phyloP scores from a whole-genome alignment of 345 rosid genomes.

The Erodium maritimum region DNA sequence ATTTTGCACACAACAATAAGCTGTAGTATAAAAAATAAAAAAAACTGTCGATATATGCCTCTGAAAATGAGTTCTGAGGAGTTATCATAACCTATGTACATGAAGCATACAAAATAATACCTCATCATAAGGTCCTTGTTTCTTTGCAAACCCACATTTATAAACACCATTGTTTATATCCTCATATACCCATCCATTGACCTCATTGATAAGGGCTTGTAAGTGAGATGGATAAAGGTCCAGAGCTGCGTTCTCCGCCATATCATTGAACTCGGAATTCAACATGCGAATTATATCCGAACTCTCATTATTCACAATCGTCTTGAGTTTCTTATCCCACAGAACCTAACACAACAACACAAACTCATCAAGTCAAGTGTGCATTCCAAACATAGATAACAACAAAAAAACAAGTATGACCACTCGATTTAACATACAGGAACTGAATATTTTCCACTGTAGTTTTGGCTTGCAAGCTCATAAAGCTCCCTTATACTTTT shows the following conservation, averaged over 20 bases:
- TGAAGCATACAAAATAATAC: slow-evolving; percentile 12
- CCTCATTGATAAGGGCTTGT: slow-evolving; percentile 26
- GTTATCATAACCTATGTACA: no score
- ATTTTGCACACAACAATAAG: no score
- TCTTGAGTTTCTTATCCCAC: slow-evolving; percentile 55
- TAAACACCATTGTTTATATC: slow-evolving; percentile 46
- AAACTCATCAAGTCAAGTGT: not conserved
- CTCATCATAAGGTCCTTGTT: slow-evolving; percentile 47
- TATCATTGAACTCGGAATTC: slow-evolving; percentile 36
- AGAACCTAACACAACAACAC: slow-evolving; percentile 23
- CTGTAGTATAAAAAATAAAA: no score
- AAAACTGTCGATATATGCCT: no score
- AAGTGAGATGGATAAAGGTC: slow-evolving; percentile 38
- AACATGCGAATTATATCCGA: slow-evolving; percentile 24
- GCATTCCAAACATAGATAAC: no score
- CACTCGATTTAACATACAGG: not conserved
- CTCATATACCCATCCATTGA: slow-evolving; percentile 38
- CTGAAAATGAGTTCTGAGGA: no score
- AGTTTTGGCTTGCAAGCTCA: slow-evolving; percentile 6
- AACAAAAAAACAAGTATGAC: no score
- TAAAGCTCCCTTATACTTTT: slow-evolving; percentile 9
- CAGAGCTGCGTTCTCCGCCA: slow-evolving; percentile 30
- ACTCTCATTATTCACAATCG: slow-evolving; percentile 51
- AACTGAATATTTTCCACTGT: slow-evolving; percentile 9
- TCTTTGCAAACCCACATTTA: slow-evolving; percentile 38